Conservation (phyloP, 2,329 filamentous ascomycete genomes). For the Alternaria arborescens region DNA sequence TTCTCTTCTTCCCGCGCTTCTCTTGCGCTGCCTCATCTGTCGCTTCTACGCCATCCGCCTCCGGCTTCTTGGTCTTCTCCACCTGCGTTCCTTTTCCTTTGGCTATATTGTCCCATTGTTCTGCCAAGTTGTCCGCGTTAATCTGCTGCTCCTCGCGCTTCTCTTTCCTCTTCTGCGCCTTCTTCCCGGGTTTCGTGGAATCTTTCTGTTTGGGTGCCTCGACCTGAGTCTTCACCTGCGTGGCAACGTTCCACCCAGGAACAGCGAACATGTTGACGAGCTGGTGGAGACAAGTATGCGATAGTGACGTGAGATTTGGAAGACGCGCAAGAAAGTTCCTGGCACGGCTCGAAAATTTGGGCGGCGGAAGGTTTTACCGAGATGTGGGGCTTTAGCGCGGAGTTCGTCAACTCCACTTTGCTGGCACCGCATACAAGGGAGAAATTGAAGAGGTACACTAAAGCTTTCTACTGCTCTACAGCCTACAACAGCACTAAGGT, state of each 20-base stretch:
- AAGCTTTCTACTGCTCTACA: no score
- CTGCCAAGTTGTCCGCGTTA: conserved; percentile 71
- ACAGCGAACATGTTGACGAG: conserved; percentile 80
- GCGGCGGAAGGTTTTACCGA: conserved; percentile 29
- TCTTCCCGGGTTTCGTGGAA: conserved; percentile 57
- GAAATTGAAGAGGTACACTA: no score
- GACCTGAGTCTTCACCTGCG: conserved; percentile 76
- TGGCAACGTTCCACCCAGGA: conserved; percentile 86
- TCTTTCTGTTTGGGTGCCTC: conserved; percentile 50
- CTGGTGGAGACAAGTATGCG: not conserved
- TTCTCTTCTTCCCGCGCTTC: conserved; percentile 49
- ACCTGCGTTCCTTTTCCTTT: conserved; percentile 56
- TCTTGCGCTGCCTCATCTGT: conserved; percentile 41
- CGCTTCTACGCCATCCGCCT: conserved; percentile 67
- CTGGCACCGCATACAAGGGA: not conserved
- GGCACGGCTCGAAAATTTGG: conserved; percentile 26
- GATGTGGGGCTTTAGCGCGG: conserved; percentile 31
- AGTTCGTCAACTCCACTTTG: conserved; percentile 11
- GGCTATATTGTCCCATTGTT: conserved; percentile 46
- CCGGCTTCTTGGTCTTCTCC: conserved; percentile 54
- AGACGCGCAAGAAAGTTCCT: conserved; percentile 3
- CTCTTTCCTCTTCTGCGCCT: conserved; percentile 63
- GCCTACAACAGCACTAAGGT: no score
- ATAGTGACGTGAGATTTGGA: not conserved
- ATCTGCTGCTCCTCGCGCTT: conserved; percentile 76